Evolutionary conservation across 139 green algal genomes (phyloP).

Genomic region (Chlamydomonas sp.): DNA sequence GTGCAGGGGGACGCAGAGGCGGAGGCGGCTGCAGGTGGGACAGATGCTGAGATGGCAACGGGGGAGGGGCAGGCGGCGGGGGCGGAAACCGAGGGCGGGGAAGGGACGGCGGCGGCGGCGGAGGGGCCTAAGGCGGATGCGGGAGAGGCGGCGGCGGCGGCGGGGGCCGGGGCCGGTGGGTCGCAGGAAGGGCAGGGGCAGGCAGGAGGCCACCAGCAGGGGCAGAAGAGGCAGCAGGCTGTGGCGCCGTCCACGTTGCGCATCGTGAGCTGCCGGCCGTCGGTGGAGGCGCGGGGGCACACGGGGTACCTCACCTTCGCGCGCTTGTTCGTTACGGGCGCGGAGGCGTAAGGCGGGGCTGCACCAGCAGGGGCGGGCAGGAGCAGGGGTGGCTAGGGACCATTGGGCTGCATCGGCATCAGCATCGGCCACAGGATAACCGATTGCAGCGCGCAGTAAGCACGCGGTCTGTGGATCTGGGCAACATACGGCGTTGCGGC

Average conservation of each 20-base stretch:
- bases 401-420: no score
- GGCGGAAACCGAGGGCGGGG: neutral
- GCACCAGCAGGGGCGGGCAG: no score
- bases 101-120: neutral
- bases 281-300: conserved; percentile 76
- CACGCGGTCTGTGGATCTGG: no score
- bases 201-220: neutral
- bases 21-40: neutral
- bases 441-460: no score
- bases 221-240: conserved; percentile 19
- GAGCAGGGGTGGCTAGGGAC: no score
- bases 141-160: neutral
- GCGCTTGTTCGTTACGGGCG: conserved; percentile 64
- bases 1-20: neutral
- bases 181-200: neutral
- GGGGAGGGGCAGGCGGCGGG: neutral
- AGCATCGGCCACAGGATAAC: no score
- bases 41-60: neutral
- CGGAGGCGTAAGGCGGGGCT: neutral
- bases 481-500: no score
- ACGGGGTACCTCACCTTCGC: conserved; percentile 94
- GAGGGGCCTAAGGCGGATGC: no score
- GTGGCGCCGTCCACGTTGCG: neutral
- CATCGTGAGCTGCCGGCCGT: conserved; percentile 60
- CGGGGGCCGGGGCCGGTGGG: neutral